Percentiles rank a stretch among this genome's conserved stretches.
Evolutionary conservation across 176 grass and related monocot species (phyloP).

Genomic region (Zoysia japonica): DNA sequence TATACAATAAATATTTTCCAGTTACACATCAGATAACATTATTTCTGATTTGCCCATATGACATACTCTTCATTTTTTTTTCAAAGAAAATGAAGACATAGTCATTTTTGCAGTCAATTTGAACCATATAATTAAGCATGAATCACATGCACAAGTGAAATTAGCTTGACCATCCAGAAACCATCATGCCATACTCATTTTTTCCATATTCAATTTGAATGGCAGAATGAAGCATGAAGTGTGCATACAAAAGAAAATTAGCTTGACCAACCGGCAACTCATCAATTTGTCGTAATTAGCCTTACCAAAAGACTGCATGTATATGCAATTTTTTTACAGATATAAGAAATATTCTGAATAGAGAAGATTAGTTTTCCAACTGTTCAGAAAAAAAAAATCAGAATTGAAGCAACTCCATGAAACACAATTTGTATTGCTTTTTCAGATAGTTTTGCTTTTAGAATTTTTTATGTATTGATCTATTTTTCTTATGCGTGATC

Average conservation of each 20-base stretch:
- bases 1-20: background rate
- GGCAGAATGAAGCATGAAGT: too few species aligned
- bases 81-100: background rate
- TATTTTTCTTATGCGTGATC: constrained; percentile 20
- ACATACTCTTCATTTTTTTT: background rate
- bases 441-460: background rate
- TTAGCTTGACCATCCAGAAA: background rate
- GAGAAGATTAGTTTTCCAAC: background rate
- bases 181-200: background rate
- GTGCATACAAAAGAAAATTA: too few species aligned
- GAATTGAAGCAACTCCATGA: background rate
- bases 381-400: background rate
- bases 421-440: background rate
- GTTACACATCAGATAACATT: background rate
- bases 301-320: too few species aligned
- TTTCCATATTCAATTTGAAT: background rate
- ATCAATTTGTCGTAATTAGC: too few species aligned
- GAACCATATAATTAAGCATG: background rate
- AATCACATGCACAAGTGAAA: background rate
- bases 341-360: background rate
- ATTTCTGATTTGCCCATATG: background rate
- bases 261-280: too few species aligned
- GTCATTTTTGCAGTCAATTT: background rate
- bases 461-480: background rate
- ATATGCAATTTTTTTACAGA: too few species aligned